Evolutionary conservation across 108 stramenopile genomes (phyloP).

Genomic region (Craspedostauros australis): DNA sequence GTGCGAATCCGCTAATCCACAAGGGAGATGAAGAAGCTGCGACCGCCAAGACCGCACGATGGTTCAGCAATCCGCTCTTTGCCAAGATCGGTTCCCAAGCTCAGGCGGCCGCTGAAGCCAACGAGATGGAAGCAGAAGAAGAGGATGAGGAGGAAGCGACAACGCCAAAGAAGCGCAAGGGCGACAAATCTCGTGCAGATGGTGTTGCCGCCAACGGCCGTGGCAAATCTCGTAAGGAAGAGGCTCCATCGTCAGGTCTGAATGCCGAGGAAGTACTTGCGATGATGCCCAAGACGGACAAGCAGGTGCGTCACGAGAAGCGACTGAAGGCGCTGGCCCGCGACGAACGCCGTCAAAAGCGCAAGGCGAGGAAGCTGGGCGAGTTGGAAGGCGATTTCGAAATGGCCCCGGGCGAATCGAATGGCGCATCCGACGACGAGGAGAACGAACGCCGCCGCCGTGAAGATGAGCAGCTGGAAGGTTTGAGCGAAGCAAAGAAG

Average conservation of each 20-base stretch:
- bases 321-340: slow-evolving; percentile 84
- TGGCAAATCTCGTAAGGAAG: too few relatives aligned
- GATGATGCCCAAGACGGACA: slow-evolving; percentile 96
- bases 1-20: slow-evolving; percentile 85
- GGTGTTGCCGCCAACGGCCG: too few relatives aligned
- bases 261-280: slow-evolving; percentile 76
- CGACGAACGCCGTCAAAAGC: slow-evolving; percentile 74
- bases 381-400: slow-evolving; percentile 66
- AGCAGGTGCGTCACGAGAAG: slow-evolving; percentile 93
- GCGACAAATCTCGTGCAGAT: too few relatives aligned
- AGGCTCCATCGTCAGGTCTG: slow-evolving; percentile 6
- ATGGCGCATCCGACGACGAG: slow-evolving; percentile 36
- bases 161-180: slow-evolving; percentile 18
- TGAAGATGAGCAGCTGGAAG: slow-evolving; percentile 32
- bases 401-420: slow-evolving; percentile 58
- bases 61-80: slow-evolving; percentile 94
- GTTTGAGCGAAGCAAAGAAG: slow-evolving; percentile 65
- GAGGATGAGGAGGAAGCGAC: background rate
- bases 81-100: slow-evolving; percentile 75
- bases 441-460: too few relatives aligned
- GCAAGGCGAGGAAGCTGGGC: slow-evolving; percentile 60
- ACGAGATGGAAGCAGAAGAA: background rate
- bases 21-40: slow-evolving; percentile 65
- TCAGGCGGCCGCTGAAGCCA: slow-evolving; percentile 33
- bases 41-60: slow-evolving; percentile 78